Percentiles rank a stretch among this genome's conserved stretches.
These are phyloP conservation scores for Trichomonascus vanleenenianus DNA, from an alignment of 805 yeast genomes.

Conservation along the genomic window DNA sequence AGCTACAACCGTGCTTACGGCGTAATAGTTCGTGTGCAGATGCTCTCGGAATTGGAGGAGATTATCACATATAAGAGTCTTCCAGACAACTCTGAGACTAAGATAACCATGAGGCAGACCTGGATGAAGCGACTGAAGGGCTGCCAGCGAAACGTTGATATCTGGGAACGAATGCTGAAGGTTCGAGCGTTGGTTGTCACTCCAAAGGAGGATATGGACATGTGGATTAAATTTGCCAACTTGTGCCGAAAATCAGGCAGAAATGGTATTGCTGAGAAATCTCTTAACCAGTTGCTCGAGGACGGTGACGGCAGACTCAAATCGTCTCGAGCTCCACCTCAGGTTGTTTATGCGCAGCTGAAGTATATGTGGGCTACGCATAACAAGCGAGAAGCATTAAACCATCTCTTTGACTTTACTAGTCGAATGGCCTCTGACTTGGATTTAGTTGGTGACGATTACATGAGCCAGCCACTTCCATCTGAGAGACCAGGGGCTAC, in stretches of 20 bases:
- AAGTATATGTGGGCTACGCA: constrained; percentile 97
- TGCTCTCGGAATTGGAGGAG: constrained; percentile 95
- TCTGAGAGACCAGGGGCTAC: constrained; percentile 60
- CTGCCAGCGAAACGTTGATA: constrained; percentile 94
- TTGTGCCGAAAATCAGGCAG: constrained; percentile 92
- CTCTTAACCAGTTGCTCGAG: constrained; percentile 71
- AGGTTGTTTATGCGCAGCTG: constrained; percentile 93
- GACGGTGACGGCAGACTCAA: constrained; percentile 43
- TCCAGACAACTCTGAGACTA: constrained; percentile 75
- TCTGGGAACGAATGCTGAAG: constrained; percentile 95
- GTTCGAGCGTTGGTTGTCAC: constrained; percentile 88
- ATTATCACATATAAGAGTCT: constrained; percentile 80
- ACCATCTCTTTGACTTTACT: constrained; percentile 82
- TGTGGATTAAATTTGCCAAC: constrained; percentile 98
- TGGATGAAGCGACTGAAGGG: constrained; percentile 92
- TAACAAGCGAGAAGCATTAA: constrained; percentile 75
- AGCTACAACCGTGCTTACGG: constrained; percentile 95
- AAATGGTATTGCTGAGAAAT: constrained; percentile 84
- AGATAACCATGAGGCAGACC: constrained; percentile 73
- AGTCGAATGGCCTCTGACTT: constrained; percentile 83
- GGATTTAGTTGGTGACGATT: constrained; percentile 68
- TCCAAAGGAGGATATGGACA: constrained; percentile 94
- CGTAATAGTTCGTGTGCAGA: constrained; percentile 93
- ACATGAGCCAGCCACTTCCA: constrained; percentile 80
- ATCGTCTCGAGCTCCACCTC: constrained; percentile 82